Evolutionary conservation across 225 moss, liverwort and hornwort species (phyloP), one percentile per base, ranked within the genome.

Genomic region (Anthoceros angustus): DNA sequence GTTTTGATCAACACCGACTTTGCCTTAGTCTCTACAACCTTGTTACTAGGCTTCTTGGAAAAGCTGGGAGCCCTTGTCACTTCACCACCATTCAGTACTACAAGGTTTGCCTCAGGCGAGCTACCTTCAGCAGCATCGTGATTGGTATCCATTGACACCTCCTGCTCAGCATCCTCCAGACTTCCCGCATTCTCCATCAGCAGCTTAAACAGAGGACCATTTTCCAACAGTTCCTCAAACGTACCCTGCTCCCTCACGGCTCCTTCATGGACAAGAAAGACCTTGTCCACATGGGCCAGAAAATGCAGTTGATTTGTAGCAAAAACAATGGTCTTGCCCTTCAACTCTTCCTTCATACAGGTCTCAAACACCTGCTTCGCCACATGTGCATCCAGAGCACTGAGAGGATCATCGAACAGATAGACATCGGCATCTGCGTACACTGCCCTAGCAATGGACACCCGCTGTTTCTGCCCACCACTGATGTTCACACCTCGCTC

Each of bases 271-370:
- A 94, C 73, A 4, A 94, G 73, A 61, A 94, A 42, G 26, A 94
- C 73, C 46, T 80, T 84, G 72, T 94, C 94, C 38, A 94, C 90
- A 49, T 79, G 70, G 5, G 94, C 87, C 48, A 94, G 81, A 69
- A 90, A 90, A 72, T 94, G 94, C n/a, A 94, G 80, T 72, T 94
- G 94, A 74, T 90, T 94, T 26, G 94, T 94, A 45, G 90, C 90
- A 20, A 94, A 78, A 43, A 94, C 80, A 41, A 87, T 73, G 15
- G 87, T 94, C 80, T 84, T 94, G 0, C 50, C 69, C 45, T 77
- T 77, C 72, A 94, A 73, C 14, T 71, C 82, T 23, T 86, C 84
- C 66, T 84, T 84, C 7, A 94, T 69, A 71, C 94, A 94, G 18
- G 80, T 42, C 62, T 94, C 87, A 73, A 94, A 94, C 25, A 94